Base-by-base conservation (phyloP, 164 flowering plant species). In the Magnolia officinalis region DNA sequence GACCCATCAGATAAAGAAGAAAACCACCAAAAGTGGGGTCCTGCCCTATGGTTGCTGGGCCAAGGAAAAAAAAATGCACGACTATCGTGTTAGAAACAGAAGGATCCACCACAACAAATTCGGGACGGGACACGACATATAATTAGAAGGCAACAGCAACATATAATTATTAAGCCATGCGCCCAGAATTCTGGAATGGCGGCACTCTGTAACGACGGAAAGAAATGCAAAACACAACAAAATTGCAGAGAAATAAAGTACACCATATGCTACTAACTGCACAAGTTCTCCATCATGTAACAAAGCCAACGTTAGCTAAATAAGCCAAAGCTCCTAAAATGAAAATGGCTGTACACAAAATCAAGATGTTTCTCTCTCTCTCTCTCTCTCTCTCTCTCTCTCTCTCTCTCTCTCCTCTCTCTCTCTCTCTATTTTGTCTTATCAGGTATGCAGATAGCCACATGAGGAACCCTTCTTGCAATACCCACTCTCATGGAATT, bases 401-500 rank as follows among this genome's bases (percentile, higher is more conserved):
- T 16, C 61, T 55, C 59, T 16, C 59, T 55, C 59, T 55, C 59
- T 55, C 11, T 55, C 61, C 61, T 55, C 61, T 16, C 61, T 55
- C 61, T 16, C 61, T 55, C 61, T 55, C 61, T 55, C 13, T 55
- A 55, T 11, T 55, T 16, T 20, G 11, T 45, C 68, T 8, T 11
- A n/a, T 85, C 76, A 89, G 14, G 80, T 78, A 81, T 90, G 98
- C 76, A 82, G 63, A 79, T 78, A 89, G 76, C 88, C 86, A 77
- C 98, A 94, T 7, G 82, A 29, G 2, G 90, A 76, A n/a, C 98
- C 97, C 78, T 90, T 92, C 81, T 80, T 92, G 86, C 97, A 92
- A 70, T 88, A 86, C 37, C 94, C 92, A 81, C 59, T 87, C 79
- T 87, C 86, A 77, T 84, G 84, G 76, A 51, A 92, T 69, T 74